Conservation (phyloP, 2,329 filamentous ascomycete species). For the Colletotrichum australisinense region DNA sequence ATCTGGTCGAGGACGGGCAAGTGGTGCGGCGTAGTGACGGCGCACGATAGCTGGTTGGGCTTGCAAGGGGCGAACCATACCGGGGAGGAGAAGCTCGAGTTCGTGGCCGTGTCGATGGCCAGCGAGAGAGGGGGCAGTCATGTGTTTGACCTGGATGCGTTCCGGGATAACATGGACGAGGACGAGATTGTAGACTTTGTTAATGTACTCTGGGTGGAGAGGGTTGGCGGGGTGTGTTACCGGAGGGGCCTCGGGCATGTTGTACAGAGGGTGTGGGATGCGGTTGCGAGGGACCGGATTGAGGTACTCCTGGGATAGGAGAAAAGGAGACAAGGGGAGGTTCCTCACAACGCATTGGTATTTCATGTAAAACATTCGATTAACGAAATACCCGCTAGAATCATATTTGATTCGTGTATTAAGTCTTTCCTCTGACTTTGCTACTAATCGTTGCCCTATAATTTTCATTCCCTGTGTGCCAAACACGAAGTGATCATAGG, state of each 20-base stretch:
- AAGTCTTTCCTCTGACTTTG: no score
- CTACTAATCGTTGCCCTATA: no score
- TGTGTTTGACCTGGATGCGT: slow-evolving; percentile 47
- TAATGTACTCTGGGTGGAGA: slow-evolving; percentile 59
- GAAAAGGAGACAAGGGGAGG: no score
- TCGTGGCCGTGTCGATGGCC: slow-evolving; percentile 54
- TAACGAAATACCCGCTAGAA: no score
- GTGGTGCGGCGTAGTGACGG: slow-evolving; percentile 56
- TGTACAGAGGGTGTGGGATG: slow-evolving; percentile 53
- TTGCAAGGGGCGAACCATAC: slow-evolving; percentile 59
- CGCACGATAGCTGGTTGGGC: slow-evolving; percentile 59
- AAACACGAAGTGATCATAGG: no score
- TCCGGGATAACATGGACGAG: slow-evolving; percentile 53
- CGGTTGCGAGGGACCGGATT: slow-evolving; percentile 52
- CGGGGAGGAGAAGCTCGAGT: slow-evolving; percentile 53
- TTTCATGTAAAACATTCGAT: no score
- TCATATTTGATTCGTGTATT: no score
- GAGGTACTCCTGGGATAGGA: slow-evolving; percentile 56
- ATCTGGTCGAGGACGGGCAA: slow-evolving; percentile 50
- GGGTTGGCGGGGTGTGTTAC: slow-evolving; percentile 55
- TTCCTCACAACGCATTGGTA: no score
- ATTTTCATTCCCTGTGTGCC: no score
- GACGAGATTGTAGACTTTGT: slow-evolving; percentile 58
- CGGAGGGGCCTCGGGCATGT: slow-evolving; percentile 56
- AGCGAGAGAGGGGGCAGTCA: slow-evolving; percentile 48